These are phyloP conservation scores for Chlamydomonas sp. DNA, from an alignment of 139 green algal species.

Conservation along the genomic window DNA sequence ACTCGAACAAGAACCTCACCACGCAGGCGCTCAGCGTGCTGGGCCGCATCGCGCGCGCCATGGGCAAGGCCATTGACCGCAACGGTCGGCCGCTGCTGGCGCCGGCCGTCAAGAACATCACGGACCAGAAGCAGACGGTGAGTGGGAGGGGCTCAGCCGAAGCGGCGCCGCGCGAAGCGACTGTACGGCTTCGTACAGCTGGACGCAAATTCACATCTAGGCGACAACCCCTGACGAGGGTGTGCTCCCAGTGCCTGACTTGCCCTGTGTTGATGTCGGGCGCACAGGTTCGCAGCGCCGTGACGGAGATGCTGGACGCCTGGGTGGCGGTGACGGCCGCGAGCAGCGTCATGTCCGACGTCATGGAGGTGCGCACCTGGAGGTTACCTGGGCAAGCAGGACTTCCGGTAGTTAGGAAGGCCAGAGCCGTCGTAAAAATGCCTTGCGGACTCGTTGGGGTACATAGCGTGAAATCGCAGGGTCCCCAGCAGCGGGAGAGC, in stretches of 20 bases:
- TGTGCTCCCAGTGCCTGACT: not conserved
- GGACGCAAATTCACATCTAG: not conserved
- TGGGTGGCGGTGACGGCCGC: conserved; percentile 67
- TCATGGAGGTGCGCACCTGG: conserved; percentile 53
- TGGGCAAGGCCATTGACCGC: conserved; percentile 79
- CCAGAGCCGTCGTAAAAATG: too few relatives aligned
- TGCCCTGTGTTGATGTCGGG: not conserved
- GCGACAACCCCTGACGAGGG: not conserved
- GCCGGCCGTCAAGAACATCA: conserved; percentile 79
- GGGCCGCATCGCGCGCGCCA: conserved; percentile 84
- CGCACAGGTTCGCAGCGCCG: conserved; percentile 76
- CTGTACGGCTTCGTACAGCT: too few relatives aligned
- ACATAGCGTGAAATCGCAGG: too few relatives aligned
- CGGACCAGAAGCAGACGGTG: conserved; percentile 91
- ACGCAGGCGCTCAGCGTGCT: conserved; percentile 75
- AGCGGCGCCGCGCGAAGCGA: not conserved
- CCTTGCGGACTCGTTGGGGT: too few relatives aligned
- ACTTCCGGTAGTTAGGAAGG: too few relatives aligned
- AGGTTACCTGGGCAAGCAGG: too few relatives aligned
- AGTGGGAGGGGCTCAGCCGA: not conserved
- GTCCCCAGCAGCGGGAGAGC: too few relatives aligned
- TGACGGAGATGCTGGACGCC: conserved; percentile 82
- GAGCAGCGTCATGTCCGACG: conserved; percentile 64
- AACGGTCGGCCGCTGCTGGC: conserved; percentile 58
- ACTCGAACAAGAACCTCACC: conserved; percentile 94